phyloP scores from a whole-genome alignment of 2,329 filamentous ascomycete genomes.

The Scleromitrula shiraiana region DNA sequence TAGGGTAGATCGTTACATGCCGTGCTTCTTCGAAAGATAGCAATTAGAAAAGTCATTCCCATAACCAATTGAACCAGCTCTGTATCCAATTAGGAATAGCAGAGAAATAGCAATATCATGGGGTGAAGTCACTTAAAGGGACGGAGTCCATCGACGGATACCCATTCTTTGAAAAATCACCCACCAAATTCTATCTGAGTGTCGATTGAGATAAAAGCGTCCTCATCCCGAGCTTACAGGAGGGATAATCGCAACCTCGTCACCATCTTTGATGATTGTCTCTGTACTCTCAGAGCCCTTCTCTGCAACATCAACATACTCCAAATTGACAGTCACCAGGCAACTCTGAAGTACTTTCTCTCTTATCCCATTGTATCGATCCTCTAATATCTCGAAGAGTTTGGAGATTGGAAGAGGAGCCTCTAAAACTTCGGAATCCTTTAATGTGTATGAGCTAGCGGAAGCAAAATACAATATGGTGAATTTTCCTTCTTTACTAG shows the following conservation, averaged over 20 bases:
- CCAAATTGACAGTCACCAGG: constrained; percentile 70
- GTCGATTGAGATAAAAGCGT: too few relatives aligned
- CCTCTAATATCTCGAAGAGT: constrained; percentile 62
- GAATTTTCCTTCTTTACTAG: constrained; percentile 50
- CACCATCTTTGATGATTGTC: constrained; percentile 56
- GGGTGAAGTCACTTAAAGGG: too few relatives aligned
- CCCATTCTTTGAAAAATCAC: too few relatives aligned
- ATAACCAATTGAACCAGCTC: too few relatives aligned
- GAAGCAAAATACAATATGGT: constrained; percentile 76
- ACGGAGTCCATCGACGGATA: too few relatives aligned
- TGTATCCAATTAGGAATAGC: too few relatives aligned
- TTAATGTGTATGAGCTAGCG: constrained; percentile 63
- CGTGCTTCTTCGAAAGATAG: too few relatives aligned
- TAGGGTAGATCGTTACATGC: too few relatives aligned
- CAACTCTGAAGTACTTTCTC: constrained; percentile 62
- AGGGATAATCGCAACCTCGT: constrained; percentile 82
- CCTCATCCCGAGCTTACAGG: constrained; percentile 81
- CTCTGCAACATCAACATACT: constrained; percentile 63
- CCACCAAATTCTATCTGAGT: too few relatives aligned
- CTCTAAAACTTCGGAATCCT: constrained; percentile 54
- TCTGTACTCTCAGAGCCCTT: constrained; percentile 34
- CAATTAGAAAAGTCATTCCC: too few relatives aligned
- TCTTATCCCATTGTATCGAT: constrained; percentile 61
- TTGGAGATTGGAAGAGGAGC: constrained; percentile 56
- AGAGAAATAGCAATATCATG: too few relatives aligned